Conservation (phyloP, 1,139 yeast species). For the Saccharomyces hybrid region DNA sequence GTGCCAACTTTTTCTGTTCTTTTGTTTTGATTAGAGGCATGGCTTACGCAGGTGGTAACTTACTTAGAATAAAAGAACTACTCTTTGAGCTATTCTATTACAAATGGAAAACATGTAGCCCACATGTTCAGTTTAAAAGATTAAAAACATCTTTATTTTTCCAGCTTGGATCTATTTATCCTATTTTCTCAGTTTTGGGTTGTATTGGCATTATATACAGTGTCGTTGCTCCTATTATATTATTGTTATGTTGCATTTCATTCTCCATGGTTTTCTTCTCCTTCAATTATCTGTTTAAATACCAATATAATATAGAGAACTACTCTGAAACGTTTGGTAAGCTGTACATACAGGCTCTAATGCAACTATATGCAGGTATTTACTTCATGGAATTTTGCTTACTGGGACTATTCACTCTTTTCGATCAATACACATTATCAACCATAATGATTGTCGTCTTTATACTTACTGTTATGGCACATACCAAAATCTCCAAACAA, state of each 20-base stretch:
- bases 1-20: conserved; percentile 75
- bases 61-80: conserved; percentile 49
- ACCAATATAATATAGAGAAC: conserved; percentile 43
- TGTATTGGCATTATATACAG: conserved; percentile 72
- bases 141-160: conserved; percentile 40
- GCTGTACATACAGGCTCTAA: conserved; percentile 63
- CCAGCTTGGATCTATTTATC: conserved; percentile 73
- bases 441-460: conserved; percentile 40
- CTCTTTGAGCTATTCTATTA: conserved; percentile 36
- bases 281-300: conserved; percentile 60
- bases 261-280: conserved; percentile 52
- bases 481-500: conserved; percentile 33
- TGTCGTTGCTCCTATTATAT: conserved; percentile 69
- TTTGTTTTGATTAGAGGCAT: conserved; percentile 66
- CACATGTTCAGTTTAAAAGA: conserved; percentile 48
- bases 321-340: conserved; percentile 61
- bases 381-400: conserved; percentile 73
- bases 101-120: conserved; percentile 44
- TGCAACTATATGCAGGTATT: conserved; percentile 70
- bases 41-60: conserved; percentile 60
- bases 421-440: conserved; percentile 38
- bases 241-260: conserved; percentile 53
- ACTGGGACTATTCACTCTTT: conserved; percentile 63
- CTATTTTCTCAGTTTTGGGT: conserved; percentile 66
- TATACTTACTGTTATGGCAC: conserved; percentile 35